phyloP scores from a whole-genome alignment of 768 basidiomycete species.

The Russula earlei region DNA sequence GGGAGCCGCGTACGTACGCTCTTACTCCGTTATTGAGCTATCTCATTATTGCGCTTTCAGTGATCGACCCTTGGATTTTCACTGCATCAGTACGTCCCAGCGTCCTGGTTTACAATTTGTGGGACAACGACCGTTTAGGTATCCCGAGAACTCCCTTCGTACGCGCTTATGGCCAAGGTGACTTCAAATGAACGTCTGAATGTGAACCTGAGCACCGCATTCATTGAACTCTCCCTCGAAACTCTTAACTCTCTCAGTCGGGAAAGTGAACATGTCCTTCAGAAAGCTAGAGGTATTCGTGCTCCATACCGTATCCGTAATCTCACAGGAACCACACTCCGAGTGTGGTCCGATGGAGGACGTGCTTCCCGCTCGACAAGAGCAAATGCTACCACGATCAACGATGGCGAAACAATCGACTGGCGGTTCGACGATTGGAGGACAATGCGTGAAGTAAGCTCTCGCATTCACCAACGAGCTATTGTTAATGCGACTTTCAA shows the following conservation, averaged over 20 bases:
- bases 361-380: conserved; percentile 39
- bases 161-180: conserved; percentile 50
- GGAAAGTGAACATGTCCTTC: conserved; percentile 61
- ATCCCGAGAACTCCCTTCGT: conserved; percentile 38
- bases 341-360: conserved; percentile 79
- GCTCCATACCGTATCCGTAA: conserved; percentile 93
- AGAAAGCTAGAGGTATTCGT: conserved; percentile 76
- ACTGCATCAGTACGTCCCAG: conserved; percentile 46
- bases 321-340: conserved; percentile 76
- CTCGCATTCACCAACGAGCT: background rate
- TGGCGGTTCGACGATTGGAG: conserved; percentile 99
- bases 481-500: conserved; percentile 20
- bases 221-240: conserved; percentile 75
- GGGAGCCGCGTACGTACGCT: conserved; percentile 72
- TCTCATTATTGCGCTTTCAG: conserved; percentile 28
- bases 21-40: background rate
- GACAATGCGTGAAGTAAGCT: conserved; percentile 76
- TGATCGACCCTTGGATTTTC: conserved; percentile 96
- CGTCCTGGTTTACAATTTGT: background rate
- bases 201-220: conserved; percentile 83
- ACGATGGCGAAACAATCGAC: conserved; percentile 69
- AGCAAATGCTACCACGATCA: conserved; percentile 46
- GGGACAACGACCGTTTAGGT: conserved; percentile 33
- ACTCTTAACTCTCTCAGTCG: conserved; percentile 64
- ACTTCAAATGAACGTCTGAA: conserved; percentile 79